phyloP scores from a whole-genome alignment of 306 rosid species.

The Clitoria ternatea region DNA sequence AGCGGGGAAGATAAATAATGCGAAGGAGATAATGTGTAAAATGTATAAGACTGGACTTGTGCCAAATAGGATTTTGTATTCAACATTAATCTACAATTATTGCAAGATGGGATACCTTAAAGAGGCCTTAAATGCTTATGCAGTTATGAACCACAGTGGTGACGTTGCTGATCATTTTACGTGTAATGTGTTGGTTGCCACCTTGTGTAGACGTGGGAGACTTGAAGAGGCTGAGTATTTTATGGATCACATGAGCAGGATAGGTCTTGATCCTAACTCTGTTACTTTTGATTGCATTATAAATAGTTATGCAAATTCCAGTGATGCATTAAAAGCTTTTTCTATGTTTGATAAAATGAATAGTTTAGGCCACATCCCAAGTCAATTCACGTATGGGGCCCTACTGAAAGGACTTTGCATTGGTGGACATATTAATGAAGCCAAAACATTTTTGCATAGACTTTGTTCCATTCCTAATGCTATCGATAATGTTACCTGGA shows the following conservation, averaged over 20 bases:
- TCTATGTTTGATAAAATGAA: conserved; percentile 58
- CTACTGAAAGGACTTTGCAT: conserved; percentile 61
- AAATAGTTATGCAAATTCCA: conserved; percentile 53
- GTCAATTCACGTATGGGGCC: conserved; percentile 59
- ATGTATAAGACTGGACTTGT: conserved; percentile 52
- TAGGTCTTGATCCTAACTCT: conserved; percentile 50
- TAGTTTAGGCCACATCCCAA: conserved; percentile 53
- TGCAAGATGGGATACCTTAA: conserved; percentile 57
- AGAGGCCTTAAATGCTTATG: conserved; percentile 54
- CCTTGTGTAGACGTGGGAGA: conserved; percentile 55
- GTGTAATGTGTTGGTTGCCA: conserved; percentile 49
- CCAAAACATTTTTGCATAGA: conserved; percentile 38
- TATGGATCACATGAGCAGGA: conserved; percentile 63
- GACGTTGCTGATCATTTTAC: conserved; percentile 47
- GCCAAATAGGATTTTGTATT: conserved; percentile 52
- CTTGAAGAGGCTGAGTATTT: conserved; percentile 60
- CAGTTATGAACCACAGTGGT: conserved; percentile 53
- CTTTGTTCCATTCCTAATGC: conserved; percentile 47
- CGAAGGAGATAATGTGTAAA: conserved; percentile 62
- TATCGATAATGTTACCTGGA: conserved; percentile 54
- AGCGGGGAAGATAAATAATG: conserved; percentile 52
- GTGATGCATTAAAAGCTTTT: conserved; percentile 55
- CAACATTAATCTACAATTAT: conserved; percentile 61
- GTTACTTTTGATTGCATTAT: conserved; percentile 56
- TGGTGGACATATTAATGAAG: conserved; percentile 59